Conservation (phyloP, 495 filamentous ascomycete species). For the Ascodesmis nigricans region DNA sequence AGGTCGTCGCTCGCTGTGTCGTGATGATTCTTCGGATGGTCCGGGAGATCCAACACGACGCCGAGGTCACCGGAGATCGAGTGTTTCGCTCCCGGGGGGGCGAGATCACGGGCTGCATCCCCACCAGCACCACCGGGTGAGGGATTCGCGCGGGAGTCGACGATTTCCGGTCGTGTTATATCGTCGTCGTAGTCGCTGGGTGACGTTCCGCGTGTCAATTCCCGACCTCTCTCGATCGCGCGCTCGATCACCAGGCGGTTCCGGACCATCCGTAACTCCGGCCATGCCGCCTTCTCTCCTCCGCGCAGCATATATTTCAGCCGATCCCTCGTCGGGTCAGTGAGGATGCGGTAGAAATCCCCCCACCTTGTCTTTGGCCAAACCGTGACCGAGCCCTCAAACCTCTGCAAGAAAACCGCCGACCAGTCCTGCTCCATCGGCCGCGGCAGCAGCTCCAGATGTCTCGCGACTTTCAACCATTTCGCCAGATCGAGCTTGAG, state of each 20-base stretch:
- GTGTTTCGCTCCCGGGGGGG: too few relatives aligned
- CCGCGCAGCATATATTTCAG: conserved; percentile 71
- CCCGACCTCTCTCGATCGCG: conserved; percentile 50
- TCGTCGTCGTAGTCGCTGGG: too few relatives aligned
- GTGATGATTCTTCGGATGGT: too few relatives aligned
- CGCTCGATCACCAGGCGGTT: conserved; percentile 71
- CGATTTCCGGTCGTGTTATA: too few relatives aligned
- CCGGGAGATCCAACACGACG: too few relatives aligned
- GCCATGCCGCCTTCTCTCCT: conserved; percentile 67
- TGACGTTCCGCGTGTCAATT: conserved; percentile 11
- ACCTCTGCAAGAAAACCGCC: conserved; percentile 84
- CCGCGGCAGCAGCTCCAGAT: conserved; percentile 74
- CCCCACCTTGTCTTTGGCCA: conserved; percentile 56
- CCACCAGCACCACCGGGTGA: too few relatives aligned
- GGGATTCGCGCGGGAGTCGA: too few relatives aligned
- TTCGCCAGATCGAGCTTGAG: conserved; percentile 88
- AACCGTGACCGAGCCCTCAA: conserved; percentile 84
- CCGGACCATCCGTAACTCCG: conserved; percentile 71
- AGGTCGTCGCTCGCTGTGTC: too few relatives aligned
- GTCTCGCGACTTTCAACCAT: conserved; percentile 83
- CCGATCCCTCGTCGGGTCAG: conserved; percentile 51
- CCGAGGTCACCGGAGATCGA: too few relatives aligned
- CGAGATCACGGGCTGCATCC: too few relatives aligned
- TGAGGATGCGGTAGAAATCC: conserved; percentile 72
- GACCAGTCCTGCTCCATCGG: conserved; percentile 92